phyloP scores from a whole-genome alignment of 257 asterid species.

The Solanum bulbocastanum region DNA sequence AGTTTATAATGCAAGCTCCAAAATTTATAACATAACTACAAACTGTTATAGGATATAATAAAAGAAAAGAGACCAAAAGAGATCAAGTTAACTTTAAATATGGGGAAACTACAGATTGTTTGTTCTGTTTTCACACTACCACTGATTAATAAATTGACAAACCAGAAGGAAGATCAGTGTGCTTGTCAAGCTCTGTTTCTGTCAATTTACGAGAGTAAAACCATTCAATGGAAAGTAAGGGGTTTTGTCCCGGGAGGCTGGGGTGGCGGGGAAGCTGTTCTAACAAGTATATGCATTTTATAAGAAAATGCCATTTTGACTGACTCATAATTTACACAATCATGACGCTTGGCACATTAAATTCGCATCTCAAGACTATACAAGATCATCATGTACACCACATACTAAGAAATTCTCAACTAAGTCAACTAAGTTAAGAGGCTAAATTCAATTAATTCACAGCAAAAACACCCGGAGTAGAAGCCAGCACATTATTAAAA shows the following conservation, averaged over 20 bases:
- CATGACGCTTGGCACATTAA: background rate
- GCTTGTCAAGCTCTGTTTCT: background rate
- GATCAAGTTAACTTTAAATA: background rate
- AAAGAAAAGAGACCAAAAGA: background rate
- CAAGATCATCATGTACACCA: background rate
- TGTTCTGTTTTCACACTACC: no score
- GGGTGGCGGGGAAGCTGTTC: background rate
- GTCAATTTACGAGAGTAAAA: background rate
- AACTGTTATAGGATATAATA: background rate
- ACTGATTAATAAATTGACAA: background rate
- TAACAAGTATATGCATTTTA: background rate
- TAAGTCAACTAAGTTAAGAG: background rate
- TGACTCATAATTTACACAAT: background rate
- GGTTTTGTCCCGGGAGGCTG: background rate
- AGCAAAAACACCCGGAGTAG: background rate
- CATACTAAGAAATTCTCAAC: background rate
- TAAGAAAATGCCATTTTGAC: background rate
- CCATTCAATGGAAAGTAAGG: background rate
- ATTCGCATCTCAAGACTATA: background rate
- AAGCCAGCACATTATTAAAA: background rate
- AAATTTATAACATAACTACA: background rate
- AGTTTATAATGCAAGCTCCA: background rate
- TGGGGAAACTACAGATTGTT: background rate
- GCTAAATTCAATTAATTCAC: background rate
- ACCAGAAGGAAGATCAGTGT: background rate